Evolutionary conservation across 768 basidiomycete genomes (phyloP), one percentile per base, ranked within the genome.

Genomic region (Suillus subaureus): DNA sequence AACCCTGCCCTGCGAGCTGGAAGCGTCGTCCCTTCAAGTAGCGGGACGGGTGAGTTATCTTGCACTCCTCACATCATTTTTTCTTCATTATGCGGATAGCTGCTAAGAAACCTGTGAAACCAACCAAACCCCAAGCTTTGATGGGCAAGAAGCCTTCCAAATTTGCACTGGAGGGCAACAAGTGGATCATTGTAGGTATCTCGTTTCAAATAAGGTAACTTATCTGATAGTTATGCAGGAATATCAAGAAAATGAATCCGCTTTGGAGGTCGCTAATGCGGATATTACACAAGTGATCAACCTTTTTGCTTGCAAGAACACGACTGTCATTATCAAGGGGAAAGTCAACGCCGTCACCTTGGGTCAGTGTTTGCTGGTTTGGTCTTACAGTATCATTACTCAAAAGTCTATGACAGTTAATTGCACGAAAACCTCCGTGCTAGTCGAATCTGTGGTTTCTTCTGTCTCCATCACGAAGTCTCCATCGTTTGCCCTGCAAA

Each of bases 281-380:
- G 90, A 91, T 74, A 80, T 95, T 63, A 90, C 80, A 71, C 96
- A 99, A 64, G 87, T 87, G 4, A 87, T 99, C 65, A 96, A 94
- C 76, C 80, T 99, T 56, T 99, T 89, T 75, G 90, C 89, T 15
- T 97, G 96, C 83, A 97, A 95, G 81, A 91, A 90, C 69, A 84
- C 87, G 12, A 91, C 89, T 0, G 81, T 99, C 64, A 76, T 91
- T 61, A 83, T 99, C 75, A 91, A 91, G 75, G 96, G 97, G 72
- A 99, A 99, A 79, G 88, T 94, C 69, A 99, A 99, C 73, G 96
- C 95, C 4, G 89, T 99, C 54, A 94, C 90, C 23, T 79, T 99
- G 65, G 84, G 97, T 97, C 61, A 67, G 75, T 69, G 54, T 21
- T n/a, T 42, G 12, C 12, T n/a, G 57, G 43, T 35, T 62, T 52